A percentile compares a stretch with the other conserved stretches of the same genome.
Evolutionary conservation across 768 basidiomycete genomes (phyloP).

Genomic region (Rhizopogon salebrosus): DNA sequence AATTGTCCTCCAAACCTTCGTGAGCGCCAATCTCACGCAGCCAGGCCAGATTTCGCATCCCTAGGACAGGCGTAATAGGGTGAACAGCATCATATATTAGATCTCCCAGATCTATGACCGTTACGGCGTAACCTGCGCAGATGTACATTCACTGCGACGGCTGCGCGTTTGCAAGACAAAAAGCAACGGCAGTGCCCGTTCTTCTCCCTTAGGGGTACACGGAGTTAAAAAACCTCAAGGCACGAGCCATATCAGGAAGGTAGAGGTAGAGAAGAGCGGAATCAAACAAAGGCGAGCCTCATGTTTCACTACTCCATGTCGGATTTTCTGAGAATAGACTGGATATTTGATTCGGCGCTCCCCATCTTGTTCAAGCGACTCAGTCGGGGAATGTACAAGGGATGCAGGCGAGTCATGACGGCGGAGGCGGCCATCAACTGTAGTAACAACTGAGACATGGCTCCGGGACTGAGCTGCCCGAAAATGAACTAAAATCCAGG

Average conservation of each 20-base stretch:
- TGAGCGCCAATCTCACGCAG: background rate
- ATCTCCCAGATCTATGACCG: background rate
- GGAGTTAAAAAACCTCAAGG: background rate
- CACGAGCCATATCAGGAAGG: background rate
- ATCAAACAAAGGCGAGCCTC: conserved; percentile 1
- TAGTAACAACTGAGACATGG: background rate
- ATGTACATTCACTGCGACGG: background rate
- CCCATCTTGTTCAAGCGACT: background rate
- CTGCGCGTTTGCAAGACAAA: background rate
- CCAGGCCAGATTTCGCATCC: no score
- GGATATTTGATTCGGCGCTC: background rate
- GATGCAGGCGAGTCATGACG: no score
- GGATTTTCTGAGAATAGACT: background rate
- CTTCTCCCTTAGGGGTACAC: background rate
- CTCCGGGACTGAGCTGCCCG: no score
- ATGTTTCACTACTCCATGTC: background rate
- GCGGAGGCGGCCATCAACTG: background rate
- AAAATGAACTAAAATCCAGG: background rate
- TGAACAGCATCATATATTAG: background rate
- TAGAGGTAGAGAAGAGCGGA: conserved; percentile 1
- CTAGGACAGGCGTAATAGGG: background rate
- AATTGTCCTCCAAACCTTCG: conserved; percentile 5
- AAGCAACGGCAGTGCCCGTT: background rate
- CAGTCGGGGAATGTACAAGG: no score
- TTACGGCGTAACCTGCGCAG: no score